These are phyloP conservation scores for Didymella sp. DNA, from an alignment of 2,329 filamentous ascomycete species.

Conservation along the genomic window DNA sequence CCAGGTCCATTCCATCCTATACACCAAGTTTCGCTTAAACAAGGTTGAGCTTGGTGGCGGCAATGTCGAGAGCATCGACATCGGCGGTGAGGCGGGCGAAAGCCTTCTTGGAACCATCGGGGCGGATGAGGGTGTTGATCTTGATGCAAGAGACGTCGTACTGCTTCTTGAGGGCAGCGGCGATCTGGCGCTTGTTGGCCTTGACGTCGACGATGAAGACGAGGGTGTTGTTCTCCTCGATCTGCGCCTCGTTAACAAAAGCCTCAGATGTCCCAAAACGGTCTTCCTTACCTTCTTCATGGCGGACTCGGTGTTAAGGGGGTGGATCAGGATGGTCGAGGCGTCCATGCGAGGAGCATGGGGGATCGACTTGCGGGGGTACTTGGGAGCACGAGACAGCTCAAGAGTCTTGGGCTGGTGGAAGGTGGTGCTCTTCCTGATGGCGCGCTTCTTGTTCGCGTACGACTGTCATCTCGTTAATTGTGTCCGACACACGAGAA, in stretches of 20 bases:
- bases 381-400: conserved; percentile 90
- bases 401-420: conserved; percentile 96
- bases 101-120: conserved; percentile 98
- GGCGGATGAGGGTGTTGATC: conserved; percentile 99
- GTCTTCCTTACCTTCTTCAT: conserved; percentile 81
- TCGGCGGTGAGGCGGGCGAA: conserved; percentile 94
- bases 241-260: conserved; percentile 54
- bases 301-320: conserved; percentile 98
- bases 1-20: conserved; percentile 39
- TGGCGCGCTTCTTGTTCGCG: conserved; percentile 89
- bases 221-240: conserved; percentile 99
- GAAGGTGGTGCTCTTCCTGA: conserved; percentile 91
- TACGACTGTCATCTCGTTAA: conserved; percentile 63
- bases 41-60: conserved; percentile 97
- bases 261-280: not conserved
- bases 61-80: conserved; percentile 98
- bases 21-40: conserved; percentile 68
- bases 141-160: conserved; percentile 98
- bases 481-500: conserved; percentile 49
- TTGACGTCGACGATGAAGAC: conserved; percentile 92
- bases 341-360: conserved; percentile 91
- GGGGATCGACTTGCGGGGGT: conserved; percentile 93
- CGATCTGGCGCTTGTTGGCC: conserved; percentile 99
- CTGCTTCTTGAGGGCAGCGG: conserved; percentile 96
- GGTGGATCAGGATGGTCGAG: conserved; percentile 96